Base-by-base conservation (phyloP, 2,329 filamentous ascomycete genomes). In the Penicillium sp. region DNA sequence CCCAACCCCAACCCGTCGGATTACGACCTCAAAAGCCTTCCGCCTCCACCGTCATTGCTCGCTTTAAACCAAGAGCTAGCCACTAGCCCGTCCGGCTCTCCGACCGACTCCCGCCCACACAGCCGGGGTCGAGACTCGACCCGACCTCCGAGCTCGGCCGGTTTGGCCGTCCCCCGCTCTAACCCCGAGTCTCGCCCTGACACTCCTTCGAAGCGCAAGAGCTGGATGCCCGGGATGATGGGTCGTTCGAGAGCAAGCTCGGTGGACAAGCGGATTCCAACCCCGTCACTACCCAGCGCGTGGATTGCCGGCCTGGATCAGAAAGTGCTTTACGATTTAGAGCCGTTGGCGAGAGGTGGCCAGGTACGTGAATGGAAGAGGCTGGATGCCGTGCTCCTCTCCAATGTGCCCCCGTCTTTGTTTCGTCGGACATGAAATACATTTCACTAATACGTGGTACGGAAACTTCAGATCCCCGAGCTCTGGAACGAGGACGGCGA, bases 401-500 rank as follows among this genome's bases (percentile, higher is more conserved):
- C 18, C 18, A 1, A 1, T 18, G 18, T 18, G 18, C 18, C 18
- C 18, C 3, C 18, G 18, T 18, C 18, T 18, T 18, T 18, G 18
- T 18, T 18, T 18, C 18, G 18, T 18, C 18, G 18, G 18, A 18
- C 18, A 18, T 18, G 18, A 18, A 18, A 18, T 1, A 18, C 18
- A 18, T 18, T 18, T 8, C 13, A 25, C 27, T 46, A 18, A 54
- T 36, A 32, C 29, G 29, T 32, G 4, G 4, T 4, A 3, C 24
- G 9, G 28, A 9, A 18, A 13, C 25, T 48, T 29, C 52, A 79
- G 76, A 71, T 81, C 12, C 61, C 71, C 5, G 82, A 84, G 57
- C 63, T 84, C 7, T 85, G 82, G 82, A 78, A 83, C 55, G 77
- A 81, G 3, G 63, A 74, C 40, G 81, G 78, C n/a, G 80, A 84